Base-by-base conservation (phyloP, 1,284 basidiomycete species). In the Ceratobasidium sp. region DNA sequence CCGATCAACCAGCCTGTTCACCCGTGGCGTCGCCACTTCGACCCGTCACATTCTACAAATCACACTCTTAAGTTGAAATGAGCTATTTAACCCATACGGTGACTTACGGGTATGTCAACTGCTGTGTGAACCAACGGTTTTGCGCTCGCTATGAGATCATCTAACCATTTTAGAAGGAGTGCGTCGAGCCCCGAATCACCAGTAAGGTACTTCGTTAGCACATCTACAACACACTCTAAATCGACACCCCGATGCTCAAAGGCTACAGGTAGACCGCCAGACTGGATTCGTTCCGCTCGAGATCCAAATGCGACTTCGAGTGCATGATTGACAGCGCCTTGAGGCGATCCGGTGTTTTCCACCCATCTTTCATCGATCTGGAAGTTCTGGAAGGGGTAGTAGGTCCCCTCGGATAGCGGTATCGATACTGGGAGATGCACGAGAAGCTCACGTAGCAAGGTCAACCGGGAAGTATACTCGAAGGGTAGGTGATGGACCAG, bases 161-260 rank as follows among this genome's bases (percentile, higher is more conserved):
- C 60, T 15, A 67, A 23, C 73, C 73, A 77, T 42, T 67, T 46
- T 13, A 77, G 61, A 26, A 67, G 61, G 6, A 68, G 18, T 49
- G 49, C 63, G 15, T 67, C 46, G 13, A 39, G 26, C 20, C 28
- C n/a, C 39, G 12, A 7, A 12, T 66, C 46, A 15, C 44, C 73
- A 33, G 28, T 64, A 28, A 64, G 40, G 49, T 77, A 77, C 18
- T 33, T 51, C 7, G 39, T 7, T 33, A 77, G 39, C n/a, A 58
- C 46, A 51, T 64, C 61, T 20, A 77, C 58, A 9, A 67, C 73
- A 18, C 42, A 26, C 20, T 77, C 63, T 18, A 77, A 33, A 51
- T 51, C 46, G 10, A 9, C 39, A 5, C 73, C 73, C 12, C 46
- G 42, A 20, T 67, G 20, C 18, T 63, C 23, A 42, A 76, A 76